Base-by-base conservation (phyloP, 2,329 filamentous ascomycete species). In the Calycina marina region DNA sequence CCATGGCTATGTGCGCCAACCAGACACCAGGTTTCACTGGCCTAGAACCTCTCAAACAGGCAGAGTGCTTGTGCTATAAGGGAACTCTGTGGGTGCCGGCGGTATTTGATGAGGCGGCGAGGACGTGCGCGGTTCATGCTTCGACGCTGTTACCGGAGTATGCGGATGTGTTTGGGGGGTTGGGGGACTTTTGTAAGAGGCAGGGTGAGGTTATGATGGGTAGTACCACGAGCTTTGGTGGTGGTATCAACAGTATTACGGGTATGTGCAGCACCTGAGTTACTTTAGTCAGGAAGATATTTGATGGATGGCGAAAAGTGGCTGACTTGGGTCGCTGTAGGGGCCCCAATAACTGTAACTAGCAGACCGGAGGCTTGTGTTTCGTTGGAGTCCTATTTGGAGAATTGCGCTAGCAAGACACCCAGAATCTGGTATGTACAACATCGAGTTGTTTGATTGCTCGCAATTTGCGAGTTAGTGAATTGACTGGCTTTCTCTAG, bases 211-310 rank as follows among this genome's bases (percentile, higher is more conserved):
- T n/a, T n/a, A n/a, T n/a, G n/a, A n/a, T n/a, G n/a, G n/a, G n/a
- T n/a, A n/a, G n/a, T n/a, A n/a, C n/a, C n/a, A n/a, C n/a, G n/a
- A n/a, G n/a, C n/a, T n/a, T n/a, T n/a, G n/a, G n/a, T n/a, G n/a
- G n/a, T n/a, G n/a, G n/a, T n/a, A n/a, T n/a, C 14, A 9, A 32
- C 18, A 10, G 12, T 31, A 4, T 32, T 32, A 22, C 8, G n/a
- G 8, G 8, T 22, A 22, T 8, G 20, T n/a, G 20, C n/a, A 22
- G 20, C n/a, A 22, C 8, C 20, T 22, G 20, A n/a, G 20, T 8
- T 9, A 9, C 8, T 22, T 9, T 22, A 22, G 8, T n/a, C 20
- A 3, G 20, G 58, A 54, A 2, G 69, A 74, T 22, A 22, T 22
- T 8, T 22, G 20, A n/a, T n/a, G n/a, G n/a, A n/a, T n/a, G n/a